A percentile compares a stretch with the other conserved stretches of the same genome.
These are phyloP conservation scores for Hericium alpestre DNA, from an alignment of 768 basidiomycete species.

Conservation along the genomic window DNA sequence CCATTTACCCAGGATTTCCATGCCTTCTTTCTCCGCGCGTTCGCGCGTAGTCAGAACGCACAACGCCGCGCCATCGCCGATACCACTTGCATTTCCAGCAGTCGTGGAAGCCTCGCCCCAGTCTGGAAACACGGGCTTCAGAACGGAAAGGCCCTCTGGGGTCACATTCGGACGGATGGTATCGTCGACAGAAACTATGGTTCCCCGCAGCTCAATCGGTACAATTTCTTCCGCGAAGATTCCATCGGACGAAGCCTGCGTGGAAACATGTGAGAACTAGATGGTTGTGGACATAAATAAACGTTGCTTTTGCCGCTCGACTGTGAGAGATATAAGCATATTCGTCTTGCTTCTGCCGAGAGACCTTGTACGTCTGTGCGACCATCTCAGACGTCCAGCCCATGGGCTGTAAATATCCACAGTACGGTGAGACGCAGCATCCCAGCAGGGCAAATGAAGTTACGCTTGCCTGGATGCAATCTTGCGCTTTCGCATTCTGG, in stretches of 20 bases:
- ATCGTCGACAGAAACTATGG: constrained; percentile 64
- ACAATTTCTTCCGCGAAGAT: constrained; percentile 84
- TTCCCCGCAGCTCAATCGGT: constrained; percentile 67
- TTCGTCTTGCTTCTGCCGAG: constrained; percentile 78
- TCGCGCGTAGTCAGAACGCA: constrained; percentile 74
- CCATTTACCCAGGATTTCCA: constrained; percentile 78
- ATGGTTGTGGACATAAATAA: not conserved
- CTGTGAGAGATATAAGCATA: constrained; percentile 84
- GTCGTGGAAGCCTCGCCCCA: constrained; percentile 67
- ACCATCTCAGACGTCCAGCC: constrained; percentile 94
- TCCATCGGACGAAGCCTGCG: constrained; percentile 54
- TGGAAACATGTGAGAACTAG: not conserved
- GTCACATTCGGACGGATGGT: constrained; percentile 83
- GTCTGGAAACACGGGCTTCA: constrained; percentile 82
- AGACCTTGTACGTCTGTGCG: constrained; percentile 64
- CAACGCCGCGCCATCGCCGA: constrained; percentile 89
- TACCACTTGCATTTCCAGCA: constrained; percentile 77
- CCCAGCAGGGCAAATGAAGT: not conserved
- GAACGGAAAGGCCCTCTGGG: constrained; percentile 56
- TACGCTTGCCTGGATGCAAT: constrained; percentile 54
- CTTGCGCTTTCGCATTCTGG: constrained; percentile 52
- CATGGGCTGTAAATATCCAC: constrained; percentile 59
- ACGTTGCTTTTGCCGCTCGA: constrained; percentile 53
- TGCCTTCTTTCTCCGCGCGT: constrained; percentile 63
- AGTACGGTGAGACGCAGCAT: not conserved